Evolutionary conservation across 176 grass and related monocot species (phyloP).

Genomic region (Rhynchospora breviuscula): DNA sequence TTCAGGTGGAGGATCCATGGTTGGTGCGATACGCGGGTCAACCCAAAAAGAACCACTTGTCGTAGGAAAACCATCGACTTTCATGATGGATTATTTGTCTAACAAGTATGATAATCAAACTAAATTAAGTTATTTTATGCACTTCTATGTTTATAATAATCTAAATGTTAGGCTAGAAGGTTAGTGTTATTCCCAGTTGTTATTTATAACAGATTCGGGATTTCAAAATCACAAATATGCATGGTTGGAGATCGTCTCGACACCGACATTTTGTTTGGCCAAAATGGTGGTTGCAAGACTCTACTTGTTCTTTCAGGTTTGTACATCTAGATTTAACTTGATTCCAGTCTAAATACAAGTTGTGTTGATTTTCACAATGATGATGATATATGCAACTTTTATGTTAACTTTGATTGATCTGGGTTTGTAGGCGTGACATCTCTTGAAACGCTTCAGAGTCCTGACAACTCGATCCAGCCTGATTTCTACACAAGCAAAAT

Average conservation of each 20-base stretch:
- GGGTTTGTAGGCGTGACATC: constrained; percentile 72
- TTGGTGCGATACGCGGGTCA: constrained; percentile 70
- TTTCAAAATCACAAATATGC: constrained; percentile 96
- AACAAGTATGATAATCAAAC: constrained; percentile 55
- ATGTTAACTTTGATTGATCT: background rate
- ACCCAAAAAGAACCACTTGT: constrained; percentile 83
- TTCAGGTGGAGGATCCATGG: constrained; percentile 92
- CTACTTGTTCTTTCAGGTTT: constrained; percentile 95
- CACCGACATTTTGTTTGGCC: constrained; percentile 89
- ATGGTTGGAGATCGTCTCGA: constrained; percentile 98
- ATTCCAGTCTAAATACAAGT: constrained; percentile 14
- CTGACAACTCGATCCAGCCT: constrained; percentile 75
- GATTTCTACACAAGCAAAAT: constrained; percentile 93
- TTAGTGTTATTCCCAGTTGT: constrained; percentile 11
- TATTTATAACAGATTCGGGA: constrained; percentile 52
- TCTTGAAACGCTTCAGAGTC: constrained; percentile 71
- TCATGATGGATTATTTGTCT: constrained; percentile 99
- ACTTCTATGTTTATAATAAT: constrained; percentile 1
- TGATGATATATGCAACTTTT: constrained; percentile 1
- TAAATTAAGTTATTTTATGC: background rate
- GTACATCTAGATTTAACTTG: constrained; percentile 11
- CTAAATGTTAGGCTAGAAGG: background rate
- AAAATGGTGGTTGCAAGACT: constrained; percentile 96
- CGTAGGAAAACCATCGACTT: constrained; percentile 89
- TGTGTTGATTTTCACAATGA: background rate